phyloP scores from a whole-genome alignment of 257 asterid genomes.

The Forsythia suspensa region DNA sequence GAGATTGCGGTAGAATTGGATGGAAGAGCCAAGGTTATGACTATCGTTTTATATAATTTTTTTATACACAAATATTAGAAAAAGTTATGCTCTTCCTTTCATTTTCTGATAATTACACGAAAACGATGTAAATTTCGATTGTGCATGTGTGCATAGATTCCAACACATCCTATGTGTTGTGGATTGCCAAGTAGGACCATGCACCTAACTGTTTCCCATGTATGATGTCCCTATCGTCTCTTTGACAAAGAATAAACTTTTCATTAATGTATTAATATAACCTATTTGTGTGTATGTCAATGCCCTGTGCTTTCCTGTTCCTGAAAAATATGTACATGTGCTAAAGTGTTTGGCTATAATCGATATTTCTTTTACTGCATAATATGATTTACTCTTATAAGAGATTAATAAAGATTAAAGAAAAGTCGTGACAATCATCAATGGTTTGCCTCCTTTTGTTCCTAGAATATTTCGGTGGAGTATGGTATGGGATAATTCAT shows the following conservation, averaged over 20 bases:
- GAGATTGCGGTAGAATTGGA: neutral
- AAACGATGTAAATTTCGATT: neutral
- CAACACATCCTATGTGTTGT: neutral
- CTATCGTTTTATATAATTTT: neutral
- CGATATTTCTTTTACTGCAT: neutral
- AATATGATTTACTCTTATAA: neutral
- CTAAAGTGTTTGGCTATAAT: neutral
- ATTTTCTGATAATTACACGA: neutral
- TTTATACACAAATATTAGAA: neutral
- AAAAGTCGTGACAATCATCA: neutral
- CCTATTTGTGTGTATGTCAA: neutral
- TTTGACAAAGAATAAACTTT: neutral
- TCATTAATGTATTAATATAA: neutral
- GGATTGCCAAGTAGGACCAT: neutral
- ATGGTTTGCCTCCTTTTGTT: neutral
- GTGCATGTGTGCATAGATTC: neutral
- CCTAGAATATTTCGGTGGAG: neutral
- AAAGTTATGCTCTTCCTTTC: neutral
- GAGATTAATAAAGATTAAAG: neutral
- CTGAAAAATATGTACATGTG: too few relatives aligned
- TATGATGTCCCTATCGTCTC: neutral
- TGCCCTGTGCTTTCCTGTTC: neutral
- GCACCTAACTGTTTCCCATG: neutral
- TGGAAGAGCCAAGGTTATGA: neutral
- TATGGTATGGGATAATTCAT: neutral